A percentile compares a stretch with the other conserved stretches of the same genome.
Evolutionary conservation across 257 asterid genomes (phyloP).

Genomic region (Lycium barbarum): DNA sequence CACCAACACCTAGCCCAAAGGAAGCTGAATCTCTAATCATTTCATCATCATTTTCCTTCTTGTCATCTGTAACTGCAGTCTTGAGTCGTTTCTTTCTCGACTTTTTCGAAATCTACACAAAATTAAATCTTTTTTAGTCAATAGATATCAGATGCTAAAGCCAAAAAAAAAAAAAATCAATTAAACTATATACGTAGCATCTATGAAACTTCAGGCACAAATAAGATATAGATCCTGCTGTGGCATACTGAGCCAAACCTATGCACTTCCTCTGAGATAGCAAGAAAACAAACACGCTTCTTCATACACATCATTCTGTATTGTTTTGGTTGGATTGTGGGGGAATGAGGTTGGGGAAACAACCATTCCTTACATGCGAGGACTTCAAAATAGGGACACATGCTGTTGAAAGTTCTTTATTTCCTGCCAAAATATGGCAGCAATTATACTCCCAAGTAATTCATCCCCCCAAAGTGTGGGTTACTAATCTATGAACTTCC

Average conservation of each 20-base stretch:
- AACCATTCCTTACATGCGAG: neutral
- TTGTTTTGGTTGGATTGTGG: neutral
- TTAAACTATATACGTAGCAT: neutral
- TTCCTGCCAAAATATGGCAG: neutral
- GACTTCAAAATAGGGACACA: neutral
- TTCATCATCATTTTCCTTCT: conserved; percentile 53
- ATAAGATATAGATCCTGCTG: conserved; percentile 23
- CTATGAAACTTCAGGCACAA: neutral
- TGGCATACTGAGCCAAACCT: conserved; percentile 4
- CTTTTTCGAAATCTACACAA: conserved; percentile 78
- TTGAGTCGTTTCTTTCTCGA: conserved; percentile 68
- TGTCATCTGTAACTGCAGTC: conserved; percentile 39
- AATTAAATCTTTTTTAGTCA: conserved; percentile 35
- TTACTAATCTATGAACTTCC: neutral
- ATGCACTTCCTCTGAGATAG: neutral
- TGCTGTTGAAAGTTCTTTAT: neutral
- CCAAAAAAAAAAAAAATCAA: neutral
- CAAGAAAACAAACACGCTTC: conserved; percentile 5
- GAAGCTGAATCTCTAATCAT: conserved; percentile 43
- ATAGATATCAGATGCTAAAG: conserved; percentile 28
- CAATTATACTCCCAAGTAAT: neutral
- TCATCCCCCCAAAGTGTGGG: neutral
- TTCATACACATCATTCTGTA: neutral
- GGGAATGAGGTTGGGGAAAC: neutral
- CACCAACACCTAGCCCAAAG: conserved; percentile 47